Conservation (phyloP, 306 rosid genomes). For the Inga laurina region DNA sequence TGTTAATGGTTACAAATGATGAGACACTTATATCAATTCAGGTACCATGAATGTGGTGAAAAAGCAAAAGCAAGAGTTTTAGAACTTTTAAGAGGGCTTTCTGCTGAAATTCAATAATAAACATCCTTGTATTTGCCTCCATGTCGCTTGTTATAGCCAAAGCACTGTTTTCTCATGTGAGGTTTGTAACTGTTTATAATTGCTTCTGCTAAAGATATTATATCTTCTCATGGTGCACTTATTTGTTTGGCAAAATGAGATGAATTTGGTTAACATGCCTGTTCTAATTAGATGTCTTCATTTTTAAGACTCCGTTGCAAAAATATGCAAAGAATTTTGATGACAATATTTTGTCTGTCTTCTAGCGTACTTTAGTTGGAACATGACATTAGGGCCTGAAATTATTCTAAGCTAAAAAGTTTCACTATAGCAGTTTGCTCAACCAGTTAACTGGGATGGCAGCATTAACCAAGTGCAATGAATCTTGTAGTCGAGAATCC, state of each 20-base stretch:
- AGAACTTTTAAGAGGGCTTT: conserved; percentile 72
- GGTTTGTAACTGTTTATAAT: too few species aligned
- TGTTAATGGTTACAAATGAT: conserved; percentile 14
- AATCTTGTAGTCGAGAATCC: background rate
- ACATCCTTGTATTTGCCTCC: too few species aligned
- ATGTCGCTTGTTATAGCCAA: too few species aligned
- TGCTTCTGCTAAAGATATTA: conserved; percentile 45
- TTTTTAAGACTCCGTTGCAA: background rate
- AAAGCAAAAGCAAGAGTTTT: conserved; percentile 76
- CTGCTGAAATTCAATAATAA: too few species aligned
- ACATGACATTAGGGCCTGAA: background rate
- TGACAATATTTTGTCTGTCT: background rate
- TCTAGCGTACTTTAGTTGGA: background rate
- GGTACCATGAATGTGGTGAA: conserved; percentile 83
- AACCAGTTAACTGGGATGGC: background rate
- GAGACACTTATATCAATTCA: conserved; percentile 36
- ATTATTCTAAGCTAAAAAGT: background rate
- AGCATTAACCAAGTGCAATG: background rate
- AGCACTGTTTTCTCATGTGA: too few species aligned
- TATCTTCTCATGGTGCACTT: background rate
- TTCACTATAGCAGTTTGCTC: background rate
- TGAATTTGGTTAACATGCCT: background rate
- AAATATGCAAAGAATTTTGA: background rate
- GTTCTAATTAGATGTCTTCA: background rate
- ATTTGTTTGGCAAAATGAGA: background rate